These are phyloP conservation scores for Tieghemostelium lacteum DNA, from an alignment of 78 protist genomes.

Conservation along the genomic window DNA sequence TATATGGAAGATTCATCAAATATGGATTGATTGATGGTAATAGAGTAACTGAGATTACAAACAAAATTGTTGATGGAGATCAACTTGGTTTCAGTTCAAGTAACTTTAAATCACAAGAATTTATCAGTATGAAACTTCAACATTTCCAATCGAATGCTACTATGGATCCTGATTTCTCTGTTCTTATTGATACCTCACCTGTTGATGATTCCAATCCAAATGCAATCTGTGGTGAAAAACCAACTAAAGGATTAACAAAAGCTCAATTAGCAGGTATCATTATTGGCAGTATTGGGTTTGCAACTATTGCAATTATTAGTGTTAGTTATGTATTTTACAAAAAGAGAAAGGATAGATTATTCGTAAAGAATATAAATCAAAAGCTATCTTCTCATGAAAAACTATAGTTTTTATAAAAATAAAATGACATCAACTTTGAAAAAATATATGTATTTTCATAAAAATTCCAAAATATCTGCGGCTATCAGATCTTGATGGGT, in stretches of 20 bases:
- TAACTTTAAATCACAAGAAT: background rate
- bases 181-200: background rate
- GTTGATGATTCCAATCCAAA: background rate
- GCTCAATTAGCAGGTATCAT: no score
- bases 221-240: background rate
- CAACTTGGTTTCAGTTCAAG: no score
- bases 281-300: background rate
- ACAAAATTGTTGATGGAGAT: background rate
- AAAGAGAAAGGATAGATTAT: no score
- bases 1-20: slow-evolving; percentile 21
- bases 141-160: slow-evolving; percentile 1
- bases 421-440: no score
- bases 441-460: no score
- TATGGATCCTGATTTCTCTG: no score
- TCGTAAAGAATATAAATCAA: no score
- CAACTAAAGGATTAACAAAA: no score
- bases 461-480: no score
- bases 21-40: slow-evolving; percentile 5
- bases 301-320: background rate
- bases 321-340: background rate
- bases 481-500: no score
- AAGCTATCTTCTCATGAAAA: no score
- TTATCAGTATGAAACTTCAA: slow-evolving; percentile 23
- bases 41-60: background rate
- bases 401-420: no score